Percentiles rank a stretch among this genome's conserved stretches.
Evolutionary conservation across 116 monocot genomes (phyloP).

Genomic region (Posidonia oceanica): DNA sequence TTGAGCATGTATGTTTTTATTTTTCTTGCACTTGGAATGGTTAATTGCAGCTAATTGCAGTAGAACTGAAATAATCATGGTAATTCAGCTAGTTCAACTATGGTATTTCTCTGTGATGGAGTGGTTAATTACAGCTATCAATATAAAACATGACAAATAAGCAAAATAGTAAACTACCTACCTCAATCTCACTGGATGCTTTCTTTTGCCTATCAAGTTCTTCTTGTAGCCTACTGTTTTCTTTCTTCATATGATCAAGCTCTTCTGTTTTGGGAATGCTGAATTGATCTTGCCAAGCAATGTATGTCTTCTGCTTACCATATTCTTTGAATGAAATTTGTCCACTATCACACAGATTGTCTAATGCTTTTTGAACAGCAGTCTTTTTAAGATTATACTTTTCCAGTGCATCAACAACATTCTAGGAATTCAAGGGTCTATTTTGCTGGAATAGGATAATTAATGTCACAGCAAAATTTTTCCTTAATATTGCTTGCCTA

Average conservation of each 20-base stretch:
- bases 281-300: constrained; percentile 75
- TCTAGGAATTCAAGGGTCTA: constrained; percentile 77
- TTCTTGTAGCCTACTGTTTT: constrained; percentile 53
- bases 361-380: constrained; percentile 80
- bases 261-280: constrained; percentile 64
- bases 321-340: constrained; percentile 92
- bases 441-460: constrained; percentile 77
- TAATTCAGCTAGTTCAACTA: no score
- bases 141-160: background rate
- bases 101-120: no score
- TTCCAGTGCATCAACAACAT: constrained; percentile 90
- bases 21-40: no score
- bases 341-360: constrained; percentile 52
- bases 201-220: constrained; percentile 47
- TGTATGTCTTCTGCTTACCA: constrained; percentile 93
- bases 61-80: no score
- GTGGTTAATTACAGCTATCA: background rate
- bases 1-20: no score
- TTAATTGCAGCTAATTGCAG: no score
- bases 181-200: constrained; percentile 41
- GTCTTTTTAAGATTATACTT: constrained; percentile 87
- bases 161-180: constrained; percentile 57
- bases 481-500: no score
- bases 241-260: constrained; percentile 72
- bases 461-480: no score